Percentiles rank a stretch among this genome's conserved stretches.
Evolutionary conservation across 139 green algal species (phyloP).

Genomic region (Micractinium sp.): DNA sequence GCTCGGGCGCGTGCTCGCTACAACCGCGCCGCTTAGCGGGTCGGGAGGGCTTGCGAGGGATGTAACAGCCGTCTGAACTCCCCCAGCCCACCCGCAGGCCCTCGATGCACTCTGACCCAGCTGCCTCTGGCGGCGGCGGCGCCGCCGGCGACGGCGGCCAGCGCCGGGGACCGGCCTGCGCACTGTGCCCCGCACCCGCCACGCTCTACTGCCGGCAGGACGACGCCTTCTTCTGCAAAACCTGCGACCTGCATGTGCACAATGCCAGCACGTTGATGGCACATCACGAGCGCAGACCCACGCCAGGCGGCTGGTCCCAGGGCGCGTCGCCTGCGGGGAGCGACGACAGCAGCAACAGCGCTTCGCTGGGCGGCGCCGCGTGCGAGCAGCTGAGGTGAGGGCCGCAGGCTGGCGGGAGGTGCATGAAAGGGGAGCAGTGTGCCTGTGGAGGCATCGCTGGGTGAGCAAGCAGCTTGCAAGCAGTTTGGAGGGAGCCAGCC

Average conservation of each 20-base stretch:
- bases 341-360: background rate
- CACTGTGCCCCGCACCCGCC: conserved; percentile 20
- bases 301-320: background rate
- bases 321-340: background rate
- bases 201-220: conserved; percentile 42
- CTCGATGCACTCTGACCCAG: background rate
- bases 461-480: too few relatives aligned
- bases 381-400: background rate
- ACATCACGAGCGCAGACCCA: conserved; percentile 24
- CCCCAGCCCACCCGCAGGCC: background rate
- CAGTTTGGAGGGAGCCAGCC: too few relatives aligned
- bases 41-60: background rate
- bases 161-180: conserved; percentile 6
- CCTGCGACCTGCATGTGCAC: conserved; percentile 36
- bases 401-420: background rate
- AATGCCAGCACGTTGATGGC: background rate
- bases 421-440: too few relatives aligned
- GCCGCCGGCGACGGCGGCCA: background rate
- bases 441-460: too few relatives aligned
- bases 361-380: background rate
- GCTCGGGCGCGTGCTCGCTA: too few relatives aligned
- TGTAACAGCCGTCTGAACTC: background rate
- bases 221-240: conserved; percentile 32
- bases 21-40: background rate
- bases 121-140: background rate